phyloP scores from a whole-genome alignment of 805 yeast genomes.

The Jamesozyma lodderae region DNA sequence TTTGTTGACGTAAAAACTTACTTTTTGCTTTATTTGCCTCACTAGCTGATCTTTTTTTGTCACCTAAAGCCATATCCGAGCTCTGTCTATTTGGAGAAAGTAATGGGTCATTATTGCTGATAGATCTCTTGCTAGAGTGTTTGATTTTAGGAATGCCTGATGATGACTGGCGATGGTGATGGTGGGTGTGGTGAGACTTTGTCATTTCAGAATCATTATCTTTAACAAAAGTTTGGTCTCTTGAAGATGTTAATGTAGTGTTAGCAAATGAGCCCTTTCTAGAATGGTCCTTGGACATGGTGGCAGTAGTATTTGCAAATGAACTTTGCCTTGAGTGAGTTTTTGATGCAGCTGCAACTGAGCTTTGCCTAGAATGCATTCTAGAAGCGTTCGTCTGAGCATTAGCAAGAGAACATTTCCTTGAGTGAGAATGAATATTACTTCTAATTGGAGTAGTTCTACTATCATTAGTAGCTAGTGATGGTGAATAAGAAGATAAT shows the following conservation, averaged over 20 bases:
- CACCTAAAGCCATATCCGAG: too few species aligned
- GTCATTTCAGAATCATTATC: too few species aligned
- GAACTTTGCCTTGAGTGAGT: too few species aligned
- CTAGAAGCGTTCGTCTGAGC: too few species aligned
- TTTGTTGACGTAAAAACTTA: conserved; percentile 17
- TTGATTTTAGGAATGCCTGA: not conserved
- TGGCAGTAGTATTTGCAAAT: too few species aligned
- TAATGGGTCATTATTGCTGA: conserved; percentile 37
- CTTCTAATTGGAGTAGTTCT: not conserved
- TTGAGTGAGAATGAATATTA: conserved; percentile 4
- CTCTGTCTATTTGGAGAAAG: not conserved
- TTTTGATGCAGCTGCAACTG: too few species aligned
- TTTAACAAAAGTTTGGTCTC: too few species aligned
- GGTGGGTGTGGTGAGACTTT: too few species aligned
- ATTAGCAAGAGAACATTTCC: conserved; percentile 10
- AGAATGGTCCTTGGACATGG: too few species aligned
- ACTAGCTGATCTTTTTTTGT: conserved; percentile 3
- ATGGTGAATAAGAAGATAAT: conserved; percentile 1
- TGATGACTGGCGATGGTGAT: not conserved
- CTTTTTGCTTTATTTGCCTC: conserved; percentile 30
- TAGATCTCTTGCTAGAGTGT: conserved; percentile 28
- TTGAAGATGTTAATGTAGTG: too few species aligned
- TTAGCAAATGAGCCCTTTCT: too few species aligned
- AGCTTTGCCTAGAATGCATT: too few species aligned
- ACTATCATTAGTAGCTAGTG: not conserved